Base-by-base conservation (phyloP, 805 yeast genomes). In the Yarrowia hollandica region DNA sequence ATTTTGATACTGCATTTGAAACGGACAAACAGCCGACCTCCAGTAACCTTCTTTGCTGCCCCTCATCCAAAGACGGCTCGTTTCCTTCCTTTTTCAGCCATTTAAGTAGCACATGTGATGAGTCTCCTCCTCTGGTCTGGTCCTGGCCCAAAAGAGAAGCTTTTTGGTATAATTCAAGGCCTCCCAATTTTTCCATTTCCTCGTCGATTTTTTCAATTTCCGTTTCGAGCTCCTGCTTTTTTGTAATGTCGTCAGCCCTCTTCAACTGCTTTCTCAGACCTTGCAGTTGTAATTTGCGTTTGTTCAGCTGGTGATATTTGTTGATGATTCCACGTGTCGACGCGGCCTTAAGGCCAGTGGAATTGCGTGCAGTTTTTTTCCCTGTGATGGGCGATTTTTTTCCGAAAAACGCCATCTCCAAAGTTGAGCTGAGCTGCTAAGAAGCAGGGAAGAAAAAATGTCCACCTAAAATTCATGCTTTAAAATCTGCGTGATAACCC, bases 131-230 rank as follows among this genome's bases (percentile, higher is more conserved):
- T 62, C 98, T 71, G 46, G 78, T 77, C 0, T 71, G 69, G 60
- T 82, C 81, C 66, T 92, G 99, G 0, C 99, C 99, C 54, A 83
- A 82, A 0, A 86, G 80, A 1, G 96, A 88, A 0, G 98, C 98
- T 18, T 77, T 71, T 67, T 92, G 99, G 69, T 92, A 92, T 10
- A 81, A 80, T 52, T 82, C 78, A 1, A 92, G 69, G 0, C 97
- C 97, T 0, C 97, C 97, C 39, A 83, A 75, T 38, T 74, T 77
- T 8, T 74, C 74, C 3, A 86, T 78, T 66, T 88, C 90, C 2
- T 75, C 78, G 62, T 83, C 85, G 5, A 90, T 80, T 54, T 75
- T 76, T 0, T 81, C 85, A 11, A 86, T 14, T 10, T 52, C 44
- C 44, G 23, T 14, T 5, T 25, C 55, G 7, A 48, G 21, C 12